Base-by-base conservation (phyloP, 2,329 filamentous ascomycete genomes). In the Chaetomiaceae sp. region DNA sequence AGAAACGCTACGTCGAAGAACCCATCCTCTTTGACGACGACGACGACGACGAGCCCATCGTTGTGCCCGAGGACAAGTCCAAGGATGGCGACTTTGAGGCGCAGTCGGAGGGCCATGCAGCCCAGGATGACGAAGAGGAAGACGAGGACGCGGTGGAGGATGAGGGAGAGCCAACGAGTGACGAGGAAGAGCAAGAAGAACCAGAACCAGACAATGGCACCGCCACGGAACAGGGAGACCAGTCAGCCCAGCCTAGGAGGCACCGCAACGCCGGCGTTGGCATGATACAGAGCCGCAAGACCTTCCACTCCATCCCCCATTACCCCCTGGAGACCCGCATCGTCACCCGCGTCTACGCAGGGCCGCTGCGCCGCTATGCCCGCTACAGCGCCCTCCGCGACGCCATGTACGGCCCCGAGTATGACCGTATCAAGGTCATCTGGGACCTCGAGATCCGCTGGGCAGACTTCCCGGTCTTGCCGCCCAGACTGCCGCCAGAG, bases 391-490 rank as follows among this genome's bases (percentile, higher is more conserved):
- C 67, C 25, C 63, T 70, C 21, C 60, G 73, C 9, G 65, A 68
- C 21, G 62, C 67, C 27, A 70, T 73, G 66, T 76, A 73, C 55
- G 73, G 73, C 1, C 68, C 72, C 0, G 65, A 67, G 20, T 60
- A 62, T 23, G 59, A 65, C 7, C 60, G 64, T 7, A 60, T 74
- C 50, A 63, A 60, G 33, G 62, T 66, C 40, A 63, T 67, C 21
- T 66, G 68, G 60, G 63, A 62, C 23, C 61, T 74, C 58, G 59
- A 73, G 25, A 65, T 67, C 41, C 69, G 68, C n/a, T 76, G 72
- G 71, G 61, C 63, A 21, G 58, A 63, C 39, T 71, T 66, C 60
- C 66, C 68, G 3, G 66, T 73, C 8, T 58, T 75, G 40, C 73
- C 73, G 19, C 65, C 67, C 2, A 67, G 63, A 51, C 42, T 60